phyloP scores from a whole-genome alignment of 768 basidiomycete species.

The Mrakia hoshinonis region DNA sequence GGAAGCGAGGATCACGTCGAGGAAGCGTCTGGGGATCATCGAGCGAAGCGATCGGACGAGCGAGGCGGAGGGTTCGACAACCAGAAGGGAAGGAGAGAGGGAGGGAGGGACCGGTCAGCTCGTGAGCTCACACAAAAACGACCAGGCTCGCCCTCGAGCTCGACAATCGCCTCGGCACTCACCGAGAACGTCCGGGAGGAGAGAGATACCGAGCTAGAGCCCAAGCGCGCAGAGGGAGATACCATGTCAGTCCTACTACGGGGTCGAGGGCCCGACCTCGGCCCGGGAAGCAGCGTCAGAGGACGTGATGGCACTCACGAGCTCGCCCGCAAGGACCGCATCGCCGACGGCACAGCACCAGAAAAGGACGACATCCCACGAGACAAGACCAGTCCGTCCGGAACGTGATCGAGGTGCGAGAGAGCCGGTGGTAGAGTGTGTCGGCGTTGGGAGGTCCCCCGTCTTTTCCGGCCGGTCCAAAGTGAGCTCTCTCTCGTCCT shows the following conservation, averaged over 20 bases:
- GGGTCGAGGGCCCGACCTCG: no score
- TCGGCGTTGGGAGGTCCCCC: neutral
- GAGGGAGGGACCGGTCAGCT: no score
- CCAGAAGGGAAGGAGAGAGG: no score
- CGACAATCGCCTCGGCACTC: no score
- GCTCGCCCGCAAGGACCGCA: neutral
- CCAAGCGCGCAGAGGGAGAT: no score
- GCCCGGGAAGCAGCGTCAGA: no score
- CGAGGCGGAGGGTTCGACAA: neutral
- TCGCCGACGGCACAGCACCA: neutral
- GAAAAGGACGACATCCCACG: conserved; percentile 6
- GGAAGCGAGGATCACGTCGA: neutral
- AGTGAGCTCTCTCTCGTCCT: neutral
- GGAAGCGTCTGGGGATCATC: neutral
- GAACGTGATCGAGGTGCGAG: neutral
- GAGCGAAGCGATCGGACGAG: neutral
- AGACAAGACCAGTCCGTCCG: neutral
- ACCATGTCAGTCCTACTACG: no score
- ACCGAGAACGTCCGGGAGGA: no score
- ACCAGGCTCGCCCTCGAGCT: no score
- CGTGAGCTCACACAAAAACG: no score
- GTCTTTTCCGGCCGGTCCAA: neutral
- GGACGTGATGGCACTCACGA: neutral
- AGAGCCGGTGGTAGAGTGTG: neutral
- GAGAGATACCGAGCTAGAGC: no score